These are phyloP conservation scores for Vigna trinervia DNA, from an alignment of 306 rosid genomes.

Conservation along the genomic window DNA sequence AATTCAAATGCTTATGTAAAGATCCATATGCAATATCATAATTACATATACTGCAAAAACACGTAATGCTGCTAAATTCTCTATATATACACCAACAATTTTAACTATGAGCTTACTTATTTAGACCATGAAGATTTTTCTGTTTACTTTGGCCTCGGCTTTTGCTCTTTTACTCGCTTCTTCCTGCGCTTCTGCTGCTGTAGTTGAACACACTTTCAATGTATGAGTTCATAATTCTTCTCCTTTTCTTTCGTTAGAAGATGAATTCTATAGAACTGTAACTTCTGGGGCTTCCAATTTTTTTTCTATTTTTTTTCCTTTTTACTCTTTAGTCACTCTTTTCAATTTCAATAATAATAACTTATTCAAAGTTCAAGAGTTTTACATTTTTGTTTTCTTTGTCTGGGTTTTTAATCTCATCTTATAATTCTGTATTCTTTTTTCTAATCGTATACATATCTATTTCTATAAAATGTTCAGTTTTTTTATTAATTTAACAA, in stretches of 20 bases:
- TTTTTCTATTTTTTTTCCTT: not conserved
- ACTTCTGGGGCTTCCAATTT: not conserved
- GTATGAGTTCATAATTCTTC: constrained; percentile 26
- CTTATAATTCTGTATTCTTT: too few species aligned
- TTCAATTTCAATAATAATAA: too few species aligned
- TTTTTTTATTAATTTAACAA: too few species aligned
- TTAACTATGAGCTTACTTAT: not conserved
- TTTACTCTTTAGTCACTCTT: too few species aligned
- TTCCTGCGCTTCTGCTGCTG: constrained; percentile 55
- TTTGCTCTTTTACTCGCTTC: constrained; percentile 47
- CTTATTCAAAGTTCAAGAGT: too few species aligned
- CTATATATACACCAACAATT: constrained; percentile 16
- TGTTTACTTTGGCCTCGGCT: constrained; percentile 42
- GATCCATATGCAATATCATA: constrained; percentile 6
- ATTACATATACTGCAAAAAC: not conserved
- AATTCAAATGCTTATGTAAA: constrained; percentile 30
- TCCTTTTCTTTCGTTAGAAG: not conserved
- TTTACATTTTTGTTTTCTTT: too few species aligned
- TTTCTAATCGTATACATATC: too few species aligned
- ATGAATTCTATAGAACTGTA: too few species aligned
- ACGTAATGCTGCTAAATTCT: not conserved
- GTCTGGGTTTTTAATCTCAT: too few species aligned
- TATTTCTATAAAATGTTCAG: too few species aligned
- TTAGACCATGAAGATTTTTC: constrained; percentile 18
- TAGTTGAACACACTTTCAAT: constrained; percentile 50